phyloP scores from a whole-genome alignment of 805 yeast species.

The Kluyveromyces starmeri region DNA sequence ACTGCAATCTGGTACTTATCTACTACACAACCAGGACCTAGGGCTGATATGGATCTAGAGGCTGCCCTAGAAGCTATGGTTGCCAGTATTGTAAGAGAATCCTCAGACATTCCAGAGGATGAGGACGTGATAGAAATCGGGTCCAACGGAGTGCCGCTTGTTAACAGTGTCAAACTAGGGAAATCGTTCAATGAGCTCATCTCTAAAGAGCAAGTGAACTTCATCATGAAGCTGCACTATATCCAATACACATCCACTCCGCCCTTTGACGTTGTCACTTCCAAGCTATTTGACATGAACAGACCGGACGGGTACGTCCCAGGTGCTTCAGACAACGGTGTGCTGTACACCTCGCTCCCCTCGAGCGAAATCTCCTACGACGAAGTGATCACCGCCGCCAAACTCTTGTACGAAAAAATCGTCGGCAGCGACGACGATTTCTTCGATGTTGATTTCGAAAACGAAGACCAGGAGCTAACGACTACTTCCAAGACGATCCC shows the following conservation, averaged over 20 bases:
- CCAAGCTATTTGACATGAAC: conserved; percentile 32
- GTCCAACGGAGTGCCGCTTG: conserved; percentile 56
- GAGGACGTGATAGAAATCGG: conserved; percentile 46
- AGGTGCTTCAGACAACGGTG: conserved; percentile 39
- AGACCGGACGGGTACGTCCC: conserved; percentile 24
- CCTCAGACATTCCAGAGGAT: conserved; percentile 50
- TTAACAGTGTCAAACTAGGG: conserved; percentile 78
- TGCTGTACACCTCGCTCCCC: conserved; percentile 55
- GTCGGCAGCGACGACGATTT: conserved; percentile 95
- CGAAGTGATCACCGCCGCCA: conserved; percentile 79
- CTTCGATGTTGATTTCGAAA: conserved; percentile 93
- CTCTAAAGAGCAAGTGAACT: conserved; percentile 63
- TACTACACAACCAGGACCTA: conserved; percentile 58
- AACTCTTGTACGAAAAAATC: conserved; percentile 59
- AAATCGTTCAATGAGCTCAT: conserved; percentile 77
- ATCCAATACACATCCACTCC: conserved; percentile 50
- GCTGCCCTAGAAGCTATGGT: conserved; percentile 76
- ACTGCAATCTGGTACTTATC: conserved; percentile 88
- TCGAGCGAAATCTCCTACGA: conserved; percentile 85
- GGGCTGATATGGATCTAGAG: conserved; percentile 71
- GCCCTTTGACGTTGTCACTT: conserved; percentile 44
- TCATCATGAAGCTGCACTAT: conserved; percentile 51
- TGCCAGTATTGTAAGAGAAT: conserved; percentile 69
- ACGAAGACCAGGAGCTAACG: conserved; percentile 54
- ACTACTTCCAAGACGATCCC: conserved; percentile 5